Conservation (phyloP, 768 basidiomycete species). For the Obba rivulosa region DNA sequence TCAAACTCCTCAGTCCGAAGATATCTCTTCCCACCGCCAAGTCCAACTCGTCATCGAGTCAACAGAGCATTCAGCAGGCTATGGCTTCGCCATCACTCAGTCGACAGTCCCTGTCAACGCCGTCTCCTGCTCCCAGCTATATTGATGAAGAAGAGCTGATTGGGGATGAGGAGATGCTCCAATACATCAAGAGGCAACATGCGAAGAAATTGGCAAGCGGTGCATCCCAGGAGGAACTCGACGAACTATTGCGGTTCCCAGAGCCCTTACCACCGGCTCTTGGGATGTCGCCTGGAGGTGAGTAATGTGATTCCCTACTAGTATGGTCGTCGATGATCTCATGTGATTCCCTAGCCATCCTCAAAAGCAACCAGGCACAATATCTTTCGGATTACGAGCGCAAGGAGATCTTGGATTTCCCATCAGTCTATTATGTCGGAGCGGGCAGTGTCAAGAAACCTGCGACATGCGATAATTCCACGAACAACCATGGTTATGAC, state of each 20-base stretch:
- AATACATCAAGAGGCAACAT: conserved; percentile 87
- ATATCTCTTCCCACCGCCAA: conserved; percentile 56
- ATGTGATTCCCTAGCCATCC: conserved; percentile 41
- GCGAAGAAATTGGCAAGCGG: conserved; percentile 82
- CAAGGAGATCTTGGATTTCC: conserved; percentile 87
- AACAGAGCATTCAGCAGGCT: conserved; percentile 48
- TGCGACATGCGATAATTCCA: conserved; percentile 63
- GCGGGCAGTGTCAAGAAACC: conserved; percentile 78
- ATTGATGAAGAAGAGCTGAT: conserved; percentile 82
- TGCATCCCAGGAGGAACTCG: conserved; percentile 80
- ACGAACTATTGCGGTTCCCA: conserved; percentile 87
- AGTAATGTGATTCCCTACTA: conserved; percentile 21
- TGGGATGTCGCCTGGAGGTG: conserved; percentile 67
- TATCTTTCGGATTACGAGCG: conserved; percentile 84
- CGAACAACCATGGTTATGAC: conserved; percentile 93
- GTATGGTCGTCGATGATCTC: neutral
- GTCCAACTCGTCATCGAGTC: conserved; percentile 40
- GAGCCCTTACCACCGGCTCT: conserved; percentile 74
- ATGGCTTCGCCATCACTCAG: conserved; percentile 62
- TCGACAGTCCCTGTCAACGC: conserved; percentile 73
- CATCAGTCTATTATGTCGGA: conserved; percentile 78
- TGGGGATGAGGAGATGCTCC: conserved; percentile 96
- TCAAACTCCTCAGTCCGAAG: conserved; percentile 80
- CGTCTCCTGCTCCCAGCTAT: conserved; percentile 74
- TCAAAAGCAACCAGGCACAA: conserved; percentile 61